A percentile compares a stretch with the other conserved stretches of the same genome.
Conservation (phyloP, 2,329 filamentous ascomycete species). For the Zymoseptoria pseudotritici region DNA sequence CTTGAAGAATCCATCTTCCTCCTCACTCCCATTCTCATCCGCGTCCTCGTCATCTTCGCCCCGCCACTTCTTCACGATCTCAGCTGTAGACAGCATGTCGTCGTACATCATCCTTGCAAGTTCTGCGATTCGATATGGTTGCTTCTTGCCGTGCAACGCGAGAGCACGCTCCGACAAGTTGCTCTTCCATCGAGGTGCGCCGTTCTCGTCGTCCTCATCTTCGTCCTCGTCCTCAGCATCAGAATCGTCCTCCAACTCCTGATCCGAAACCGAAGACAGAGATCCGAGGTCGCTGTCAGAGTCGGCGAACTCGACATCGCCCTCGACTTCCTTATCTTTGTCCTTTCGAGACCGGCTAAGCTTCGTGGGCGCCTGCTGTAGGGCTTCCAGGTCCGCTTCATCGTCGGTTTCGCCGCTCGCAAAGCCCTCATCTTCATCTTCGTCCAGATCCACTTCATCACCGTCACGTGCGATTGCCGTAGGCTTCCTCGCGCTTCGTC, state of each 20-base stretch:
- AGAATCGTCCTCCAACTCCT: slow-evolving; percentile 44
- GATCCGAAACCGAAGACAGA: slow-evolving; percentile 58
- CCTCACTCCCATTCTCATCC: slow-evolving; percentile 50
- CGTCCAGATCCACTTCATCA: slow-evolving; percentile 44
- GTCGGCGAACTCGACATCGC: slow-evolving; percentile 84
- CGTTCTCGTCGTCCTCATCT: slow-evolving; percentile 57
- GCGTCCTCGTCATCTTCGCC: slow-evolving; percentile 53
- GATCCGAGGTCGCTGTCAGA: slow-evolving; percentile 95
- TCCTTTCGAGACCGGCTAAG: slow-evolving; percentile 41
- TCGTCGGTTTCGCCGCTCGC: slow-evolving; percentile 46
- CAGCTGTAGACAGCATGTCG: slow-evolving; percentile 62
- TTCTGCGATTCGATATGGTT: slow-evolving; percentile 70
- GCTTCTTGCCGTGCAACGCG: slow-evolving; percentile 60
- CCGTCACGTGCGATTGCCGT: slow-evolving; percentile 43
- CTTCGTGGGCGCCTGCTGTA: slow-evolving; percentile 39
- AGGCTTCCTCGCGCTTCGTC: slow-evolving; percentile 40
- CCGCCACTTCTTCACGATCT: slow-evolving; percentile 74
- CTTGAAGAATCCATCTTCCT: slow-evolving; percentile 58
- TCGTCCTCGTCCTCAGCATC: slow-evolving; percentile 38
- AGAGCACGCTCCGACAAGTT: slow-evolving; percentile 72
- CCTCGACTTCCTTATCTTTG: slow-evolving; percentile 43
- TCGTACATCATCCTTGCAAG: slow-evolving; percentile 87
- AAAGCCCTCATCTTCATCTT: slow-evolving; percentile 44
- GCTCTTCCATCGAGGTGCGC: slow-evolving; percentile 73
- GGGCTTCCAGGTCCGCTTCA: slow-evolving; percentile 41